Percentiles rank a stretch among this genome's conserved stretches.
phyloP scores from a whole-genome alignment of 2,329 filamentous ascomycete species.

The Fusarium napiforme region DNA sequence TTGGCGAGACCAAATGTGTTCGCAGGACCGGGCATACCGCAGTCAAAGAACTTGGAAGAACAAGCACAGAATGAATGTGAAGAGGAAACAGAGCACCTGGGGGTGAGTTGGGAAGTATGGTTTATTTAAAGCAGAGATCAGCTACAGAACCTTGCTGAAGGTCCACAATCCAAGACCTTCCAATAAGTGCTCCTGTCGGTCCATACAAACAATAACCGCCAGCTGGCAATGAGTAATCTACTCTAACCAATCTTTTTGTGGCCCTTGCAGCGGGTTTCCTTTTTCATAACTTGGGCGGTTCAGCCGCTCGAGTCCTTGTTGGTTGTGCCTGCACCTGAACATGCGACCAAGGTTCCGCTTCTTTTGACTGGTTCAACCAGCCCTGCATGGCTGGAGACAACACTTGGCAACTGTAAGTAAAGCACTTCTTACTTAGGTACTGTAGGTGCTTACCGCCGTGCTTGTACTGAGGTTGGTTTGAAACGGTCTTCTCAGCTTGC shows the following conservation, averaged over 20 bases:
- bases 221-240: rapidly evolving
- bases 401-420: not conserved
- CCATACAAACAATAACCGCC: rapidly evolving
- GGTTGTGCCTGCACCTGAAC: not conserved
- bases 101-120: rapidly evolving
- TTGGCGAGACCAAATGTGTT: too few species aligned
- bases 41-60: rapidly evolving
- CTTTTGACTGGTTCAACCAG: not conserved
- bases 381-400: not conserved
- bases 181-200: too few species aligned
- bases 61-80: too few species aligned
- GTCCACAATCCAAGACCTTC: rapidly evolving
- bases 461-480: rapidly evolving
- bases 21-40: rapidly evolving
- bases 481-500: rapidly evolving
- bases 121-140: not conserved
- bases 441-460: not conserved
- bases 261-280: rapidly evolving
- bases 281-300: not conserved
- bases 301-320: not conserved
- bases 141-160: too few species aligned
- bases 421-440: rapidly evolving
- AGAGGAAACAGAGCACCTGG: rapidly evolving
- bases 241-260: rapidly evolving
- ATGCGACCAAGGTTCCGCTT: not conserved